These are phyloP conservation scores for Cutaneotrichosporon daszewskae DNA, from an alignment of 1,284 basidiomycete genomes.

Conservation along the genomic window DNA sequence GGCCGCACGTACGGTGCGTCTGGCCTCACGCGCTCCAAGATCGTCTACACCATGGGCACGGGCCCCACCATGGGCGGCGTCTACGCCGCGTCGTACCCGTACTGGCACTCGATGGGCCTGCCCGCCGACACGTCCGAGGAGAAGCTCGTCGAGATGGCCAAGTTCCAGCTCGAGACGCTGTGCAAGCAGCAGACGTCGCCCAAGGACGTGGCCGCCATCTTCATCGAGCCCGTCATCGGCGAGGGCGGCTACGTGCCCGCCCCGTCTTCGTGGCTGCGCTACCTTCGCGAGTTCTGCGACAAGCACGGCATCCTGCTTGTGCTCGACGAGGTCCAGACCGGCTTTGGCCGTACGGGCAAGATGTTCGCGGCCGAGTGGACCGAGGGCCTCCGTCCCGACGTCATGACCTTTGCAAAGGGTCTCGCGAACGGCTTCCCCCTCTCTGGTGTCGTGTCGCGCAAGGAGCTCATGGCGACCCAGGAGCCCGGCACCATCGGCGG, in stretches of 20 bases:
- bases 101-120: constrained; percentile 81
- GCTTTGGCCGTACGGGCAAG: constrained; percentile 84
- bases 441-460: constrained; percentile 74
- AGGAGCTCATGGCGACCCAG: constrained; percentile 74
- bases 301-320: constrained; percentile 72
- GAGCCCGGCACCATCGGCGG: constrained; percentile 79
- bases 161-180: constrained; percentile 77
- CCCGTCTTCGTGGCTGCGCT: constrained; percentile 70
- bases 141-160: constrained; percentile 61
- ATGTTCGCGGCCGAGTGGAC: constrained; percentile 66
- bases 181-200: constrained; percentile 79
- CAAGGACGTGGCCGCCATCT: constrained; percentile 80
- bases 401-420: constrained; percentile 80
- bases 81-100: constrained; percentile 78
- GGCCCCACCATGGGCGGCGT: constrained; percentile 55
- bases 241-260: constrained; percentile 91
- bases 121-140: constrained; percentile 59
- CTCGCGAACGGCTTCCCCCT: constrained; percentile 68
- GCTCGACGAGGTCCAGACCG: constrained; percentile 83
- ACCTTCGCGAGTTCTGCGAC: constrained; percentile 78
- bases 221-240: constrained; percentile 87
- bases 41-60: constrained; percentile 62
- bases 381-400: constrained; percentile 75
- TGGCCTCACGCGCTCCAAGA: constrained; percentile 84
- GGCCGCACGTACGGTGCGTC: constrained; percentile 76